A percentile compares a stretch with the other conserved stretches of the same genome.
Conservation (phyloP, 805 yeast species). For the Candida mattraensis region DNA sequence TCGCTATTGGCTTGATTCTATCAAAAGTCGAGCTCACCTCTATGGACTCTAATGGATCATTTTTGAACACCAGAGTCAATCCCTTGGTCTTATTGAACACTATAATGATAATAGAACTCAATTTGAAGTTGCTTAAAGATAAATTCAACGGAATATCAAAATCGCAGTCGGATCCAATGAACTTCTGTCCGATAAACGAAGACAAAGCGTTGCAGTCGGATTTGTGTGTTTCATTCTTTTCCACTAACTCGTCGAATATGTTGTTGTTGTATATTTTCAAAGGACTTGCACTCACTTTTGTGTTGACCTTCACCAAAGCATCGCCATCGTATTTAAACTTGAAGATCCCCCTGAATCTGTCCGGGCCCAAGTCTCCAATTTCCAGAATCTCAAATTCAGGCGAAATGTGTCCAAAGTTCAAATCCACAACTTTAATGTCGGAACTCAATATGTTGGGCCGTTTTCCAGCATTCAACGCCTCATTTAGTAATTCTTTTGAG, state of each 20-base stretch:
- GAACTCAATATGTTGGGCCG: slow-evolving; percentile 71
- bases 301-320: slow-evolving; percentile 70
- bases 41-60: slow-evolving; percentile 84
- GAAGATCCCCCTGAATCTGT: slow-evolving; percentile 79
- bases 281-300: slow-evolving; percentile 84
- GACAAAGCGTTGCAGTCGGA: slow-evolving; percentile 34
- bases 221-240: slow-evolving; percentile 31
- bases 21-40: slow-evolving; percentile 87
- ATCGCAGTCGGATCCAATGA: slow-evolving; percentile 62
- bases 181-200: slow-evolving; percentile 63
- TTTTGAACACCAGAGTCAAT: slow-evolving; percentile 79
- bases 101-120: slow-evolving; percentile 80
- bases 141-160: slow-evolving; percentile 79
- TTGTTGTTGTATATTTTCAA: slow-evolving; percentile 57
- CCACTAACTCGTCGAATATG: slow-evolving; percentile 27
- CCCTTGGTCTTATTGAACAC: slow-evolving; percentile 84
- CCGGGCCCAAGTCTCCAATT: slow-evolving; percentile 76
- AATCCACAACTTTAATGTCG: slow-evolving; percentile 62
- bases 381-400: slow-evolving; percentile 79
- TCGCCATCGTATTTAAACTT: slow-evolving; percentile 75
- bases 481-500: slow-evolving; percentile 64
- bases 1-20: slow-evolving; percentile 78
- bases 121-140: slow-evolving; percentile 65
- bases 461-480: slow-evolving; percentile 72
- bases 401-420: slow-evolving; percentile 70